Base-by-base conservation (phyloP, 1,284 basidiomycete species). In the Stygiomarasmius scandens region DNA sequence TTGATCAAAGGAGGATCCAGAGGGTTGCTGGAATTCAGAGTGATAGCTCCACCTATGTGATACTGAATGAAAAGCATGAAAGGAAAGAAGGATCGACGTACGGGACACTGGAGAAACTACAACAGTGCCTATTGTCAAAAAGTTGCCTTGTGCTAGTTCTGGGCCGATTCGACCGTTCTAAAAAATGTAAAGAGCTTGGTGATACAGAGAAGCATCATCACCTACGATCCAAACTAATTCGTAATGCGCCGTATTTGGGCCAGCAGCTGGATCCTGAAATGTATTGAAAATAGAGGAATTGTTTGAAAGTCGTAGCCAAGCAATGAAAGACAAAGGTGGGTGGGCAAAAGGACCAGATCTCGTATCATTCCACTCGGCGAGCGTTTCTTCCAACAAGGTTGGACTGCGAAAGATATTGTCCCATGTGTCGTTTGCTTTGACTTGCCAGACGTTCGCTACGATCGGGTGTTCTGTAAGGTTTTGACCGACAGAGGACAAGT, bases 391-490 rank as follows among this genome's bases (percentile, higher is more conserved):
- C 9, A 60, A 48, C 20, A 68, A 46, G 1, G 64, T 64, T 5
- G 61, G 32, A 55, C 68, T 67, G 12, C 69, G 61, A 10, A 49
- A 43, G 66, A n/a, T 24, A 34, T 58, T 53, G 38, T 71, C 69
- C 16, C 58, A 55, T 6, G 69, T 67, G 44, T 68, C 56, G 14
- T 59, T 65, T 12, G 60, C 54, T 49, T 62, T 65, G 51, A 69
- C 69, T 10, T 55, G 49, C 58, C 58, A 74, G 25, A 62, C 52
- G 53, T 62, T 64, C 9, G 57, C 24, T 10, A 71, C 49, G n/a
- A 62, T 49, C 20, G 61, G 65, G 61, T 79, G 77, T 61, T 78
- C 77, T 55, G 68, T 64, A 25, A 78, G 57, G 54, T 75, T 76
- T 45, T 65, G 66, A 1, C 72, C 73, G n/a, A 74, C 74, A 4